Evolutionary conservation across 202 grass and related monocot species (phyloP), one percentile per base, ranked within the genome.

Genomic region (Panicum hallii): DNA sequence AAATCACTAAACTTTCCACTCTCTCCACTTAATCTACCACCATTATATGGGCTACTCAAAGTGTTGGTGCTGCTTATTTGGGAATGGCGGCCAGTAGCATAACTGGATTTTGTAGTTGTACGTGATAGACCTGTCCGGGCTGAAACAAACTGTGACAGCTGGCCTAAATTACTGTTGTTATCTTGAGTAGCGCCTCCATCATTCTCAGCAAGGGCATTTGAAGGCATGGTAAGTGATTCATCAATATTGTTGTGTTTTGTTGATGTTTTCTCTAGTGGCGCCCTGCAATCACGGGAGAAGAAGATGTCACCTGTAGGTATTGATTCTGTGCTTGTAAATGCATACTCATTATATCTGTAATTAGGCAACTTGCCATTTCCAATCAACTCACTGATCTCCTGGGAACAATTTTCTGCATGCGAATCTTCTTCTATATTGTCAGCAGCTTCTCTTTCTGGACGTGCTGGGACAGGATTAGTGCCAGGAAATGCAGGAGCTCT

Each of bases 221-320:
- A 77, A 63, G 76, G 52, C 26, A 32, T 74, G 41, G 58, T 81
- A 57, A 79, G 58, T 55, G 17, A 67, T 65, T 89, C 66, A 10
- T 65, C 64, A n/a, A 80, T 50, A 56, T 89, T 87, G 15, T 47
- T 64, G 73, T 81, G 58, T 34, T 74, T 80, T 70, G 23, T 70
- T 77, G 82, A 85, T 83, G 60, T 80, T 91, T 85, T 89, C 56
- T 50, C 63, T 71, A 90, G 74, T 46, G 73, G 89, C 74, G 73
- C 80, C 58, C 78, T 70, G 14, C 87, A 82, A 85, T 94, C 89
- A 76, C 53, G 89, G 40, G 92, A 94, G 67, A 94, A 91, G 84
- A 91, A 94, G 42, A 94, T 94, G 62, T 94, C 89, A 87, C 92
- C 79, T 80, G 78, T n/a, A 63, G 92, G 74, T 54, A 92, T 55